Evolutionary conservation across 805 yeast species (phyloP), one percentile per base, ranked within the genome.

Genomic region (Saccharomycodes ludwigii): DNA sequence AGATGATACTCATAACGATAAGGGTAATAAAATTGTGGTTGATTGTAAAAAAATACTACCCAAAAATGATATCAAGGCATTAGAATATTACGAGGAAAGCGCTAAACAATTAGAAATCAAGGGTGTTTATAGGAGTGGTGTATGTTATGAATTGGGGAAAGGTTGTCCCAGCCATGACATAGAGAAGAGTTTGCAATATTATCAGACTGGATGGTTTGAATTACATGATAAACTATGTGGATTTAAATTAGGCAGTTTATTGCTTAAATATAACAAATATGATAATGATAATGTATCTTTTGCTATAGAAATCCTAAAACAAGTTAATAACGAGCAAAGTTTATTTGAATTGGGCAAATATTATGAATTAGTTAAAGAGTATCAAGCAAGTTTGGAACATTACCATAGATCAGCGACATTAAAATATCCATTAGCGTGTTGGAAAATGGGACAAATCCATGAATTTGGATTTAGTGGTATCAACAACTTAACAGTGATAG

Each of bases 191-290:
- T 52, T 73, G 17, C 44, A 56, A 10, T 73, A 67, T 56, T 78
- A 73, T 52, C 59, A 62, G 21, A 58, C 61, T 29, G 81, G 84
- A 0, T 82, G 86, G 3, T 54, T 61, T n/a, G 50, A 65, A 15
- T 78, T 77, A 4, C 72, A 69, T 40, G 70, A 51, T 30, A 31
- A 68, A 3, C 66, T 74, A 10, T 74, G 84, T 15, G 76, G 78
- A 81, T 78, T 76, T 55, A 76, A 78, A 51, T 54, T 79, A 12
- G 91, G 85, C 5, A 68, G 75, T n/a, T n/a, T n/a, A n/a, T n/a
- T n/a, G n/a, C n/a, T n/a, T n/a, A n/a, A n/a, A n/a, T n/a, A n/a
- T n/a, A n/a, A n/a, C n/a, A n/a, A n/a, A n/a, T n/a, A n/a, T n/a
- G n/a, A n/a, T n/a, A n/a, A n/a, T n/a, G n/a, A n/a, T n/a, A n/a